phyloP scores from a whole-genome alignment of 2,329 filamentous ascomycete genomes.

The Hymenoscyphus scutula region DNA sequence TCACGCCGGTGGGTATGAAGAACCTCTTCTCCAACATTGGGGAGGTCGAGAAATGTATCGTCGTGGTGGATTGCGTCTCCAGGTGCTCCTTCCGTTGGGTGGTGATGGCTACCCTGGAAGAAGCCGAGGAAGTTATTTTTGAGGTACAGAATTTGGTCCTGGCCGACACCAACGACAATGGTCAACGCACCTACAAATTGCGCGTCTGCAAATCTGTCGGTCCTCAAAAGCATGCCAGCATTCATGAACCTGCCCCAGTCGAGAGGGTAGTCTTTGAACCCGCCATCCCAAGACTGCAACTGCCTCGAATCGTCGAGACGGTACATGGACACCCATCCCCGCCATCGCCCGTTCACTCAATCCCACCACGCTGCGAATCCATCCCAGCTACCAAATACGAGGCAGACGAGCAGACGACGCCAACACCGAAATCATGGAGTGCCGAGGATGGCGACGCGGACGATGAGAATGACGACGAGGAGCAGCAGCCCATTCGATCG shows the following conservation, averaged over 20 bases:
- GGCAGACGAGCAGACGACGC: neutral
- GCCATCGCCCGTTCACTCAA: neutral
- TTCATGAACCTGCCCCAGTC: neutral
- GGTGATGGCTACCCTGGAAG: slow-evolving; percentile 23
- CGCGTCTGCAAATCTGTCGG: slow-evolving; percentile 14
- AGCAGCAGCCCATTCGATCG: neutral
- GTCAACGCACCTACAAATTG: slow-evolving; percentile 1
- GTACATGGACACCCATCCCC: slow-evolving; percentile 6
- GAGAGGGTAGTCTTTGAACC: neutral
- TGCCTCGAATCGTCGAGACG: neutral
- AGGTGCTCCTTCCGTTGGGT: slow-evolving; percentile 29
- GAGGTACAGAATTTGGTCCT: neutral
- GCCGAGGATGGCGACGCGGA: neutral
- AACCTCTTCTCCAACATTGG: slow-evolving; percentile 22
- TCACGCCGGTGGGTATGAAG: slow-evolving; percentile 13
- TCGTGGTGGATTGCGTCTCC: slow-evolving; percentile 22
- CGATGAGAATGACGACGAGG: neutral
- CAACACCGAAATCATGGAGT: neutral
- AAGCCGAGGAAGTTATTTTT: slow-evolving; percentile 14
- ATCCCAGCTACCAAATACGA: neutral
- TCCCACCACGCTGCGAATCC: neutral
- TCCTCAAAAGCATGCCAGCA: slow-evolving; percentile 7
- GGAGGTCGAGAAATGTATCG: slow-evolving; percentile 20
- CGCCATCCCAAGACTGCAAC: neutral
- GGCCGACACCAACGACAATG: neutral